These are phyloP conservation scores for Paecilomyces sp. DNA, from an alignment of 2,329 filamentous ascomycete genomes.

Conservation along the genomic window DNA sequence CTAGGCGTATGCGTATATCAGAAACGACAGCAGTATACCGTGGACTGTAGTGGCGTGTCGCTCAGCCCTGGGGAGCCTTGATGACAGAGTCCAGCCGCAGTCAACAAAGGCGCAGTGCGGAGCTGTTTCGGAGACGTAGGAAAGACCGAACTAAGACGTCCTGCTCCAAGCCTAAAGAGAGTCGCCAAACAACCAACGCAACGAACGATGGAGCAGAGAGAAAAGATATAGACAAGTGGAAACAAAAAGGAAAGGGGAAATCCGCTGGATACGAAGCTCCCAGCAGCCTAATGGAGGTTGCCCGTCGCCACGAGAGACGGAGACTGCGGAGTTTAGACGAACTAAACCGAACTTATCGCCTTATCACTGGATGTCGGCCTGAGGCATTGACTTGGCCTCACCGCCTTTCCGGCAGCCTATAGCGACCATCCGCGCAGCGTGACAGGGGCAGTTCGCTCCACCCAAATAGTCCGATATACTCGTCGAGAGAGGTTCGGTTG, in stretches of 20 bases:
- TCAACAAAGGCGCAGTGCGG: neutral
- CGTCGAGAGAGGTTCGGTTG: neutral
- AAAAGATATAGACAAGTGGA: neutral
- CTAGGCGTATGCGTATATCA: constrained; percentile 3
- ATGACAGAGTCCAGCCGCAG: neutral
- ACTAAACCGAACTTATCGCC: neutral
- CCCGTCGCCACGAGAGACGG: neutral
- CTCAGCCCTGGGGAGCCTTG: neutral
- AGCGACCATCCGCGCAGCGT: neutral
- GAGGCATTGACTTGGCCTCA: neutral
- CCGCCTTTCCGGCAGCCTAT: neutral
- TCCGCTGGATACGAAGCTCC: neutral
- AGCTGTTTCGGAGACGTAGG: neutral
- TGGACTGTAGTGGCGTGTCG: neutral
- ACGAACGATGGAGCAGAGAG: neutral
- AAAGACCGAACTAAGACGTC: neutral
- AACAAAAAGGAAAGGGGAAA: neutral
- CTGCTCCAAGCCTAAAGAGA: neutral
- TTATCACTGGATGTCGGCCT: neutral
- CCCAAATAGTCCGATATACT: neutral
- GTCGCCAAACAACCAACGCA: neutral
- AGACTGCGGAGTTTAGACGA: neutral
- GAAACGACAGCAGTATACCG: neutral
- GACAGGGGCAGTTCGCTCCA: neutral
- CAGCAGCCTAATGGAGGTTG: neutral